A percentile compares a stretch with the other conserved stretches of the same genome.
Evolutionary conservation across 75 land plant genomes (phyloP).

Genomic region (Adiantum capillusveneris): DNA sequence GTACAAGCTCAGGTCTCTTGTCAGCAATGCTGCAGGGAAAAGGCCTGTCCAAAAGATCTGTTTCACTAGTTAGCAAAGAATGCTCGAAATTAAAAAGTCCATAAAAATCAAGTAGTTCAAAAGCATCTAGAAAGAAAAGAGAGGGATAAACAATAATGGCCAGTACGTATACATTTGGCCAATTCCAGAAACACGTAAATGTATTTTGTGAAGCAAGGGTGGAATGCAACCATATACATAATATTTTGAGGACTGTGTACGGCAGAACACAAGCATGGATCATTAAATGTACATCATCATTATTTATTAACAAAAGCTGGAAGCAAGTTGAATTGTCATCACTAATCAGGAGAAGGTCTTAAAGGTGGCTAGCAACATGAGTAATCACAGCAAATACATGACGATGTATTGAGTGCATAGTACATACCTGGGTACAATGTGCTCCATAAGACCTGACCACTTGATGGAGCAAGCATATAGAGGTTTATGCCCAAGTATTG

Average conservation of each 20-base stretch:
- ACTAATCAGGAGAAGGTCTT: not conserved
- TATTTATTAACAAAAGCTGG: not conserved
- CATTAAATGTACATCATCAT: not conserved
- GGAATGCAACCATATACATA: not conserved
- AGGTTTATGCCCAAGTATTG: constrained; percentile 22
- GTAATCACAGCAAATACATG: not conserved
- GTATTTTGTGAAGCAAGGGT: no score
- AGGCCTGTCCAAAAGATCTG: constrained; percentile 3
- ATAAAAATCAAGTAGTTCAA: not conserved
- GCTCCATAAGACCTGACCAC: constrained; percentile 40
- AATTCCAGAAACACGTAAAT: not conserved
- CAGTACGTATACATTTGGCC: not conserved
- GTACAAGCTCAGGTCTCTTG: not conserved
- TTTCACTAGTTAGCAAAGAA: constrained; percentile 3
- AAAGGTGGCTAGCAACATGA: not conserved
- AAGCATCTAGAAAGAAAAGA: not conserved
- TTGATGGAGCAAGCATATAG: constrained; percentile 30
- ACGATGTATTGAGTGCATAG: no score
- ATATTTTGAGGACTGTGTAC: not conserved
- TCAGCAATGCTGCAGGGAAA: not conserved
- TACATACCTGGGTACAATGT: constrained; percentile 36
- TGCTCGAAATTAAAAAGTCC: not conserved
- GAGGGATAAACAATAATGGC: no score
- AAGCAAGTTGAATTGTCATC: not conserved
- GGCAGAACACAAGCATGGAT: not conserved